Evolutionary conservation across 306 rosid species (phyloP), one percentile per base, ranked within the genome.

Genomic region (Malus sieversii): DNA sequence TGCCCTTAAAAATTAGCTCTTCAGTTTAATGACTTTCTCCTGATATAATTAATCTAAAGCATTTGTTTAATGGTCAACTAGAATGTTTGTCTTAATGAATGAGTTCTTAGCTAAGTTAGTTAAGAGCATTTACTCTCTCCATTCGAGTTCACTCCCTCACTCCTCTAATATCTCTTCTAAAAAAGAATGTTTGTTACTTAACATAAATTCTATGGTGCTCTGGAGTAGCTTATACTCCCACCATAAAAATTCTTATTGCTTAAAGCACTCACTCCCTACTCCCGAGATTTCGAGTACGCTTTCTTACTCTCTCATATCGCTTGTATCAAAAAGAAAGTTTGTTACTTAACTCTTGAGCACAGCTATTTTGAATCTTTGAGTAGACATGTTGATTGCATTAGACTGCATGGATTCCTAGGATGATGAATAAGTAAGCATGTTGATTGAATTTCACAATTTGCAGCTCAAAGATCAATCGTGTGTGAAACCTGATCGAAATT

Each of bases 391-490:
- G 52, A 46, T 46, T 14, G 18, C 18, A 46, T 48, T 48, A 48
- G 53, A 1, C 53, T 48, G 53, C 53, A 48, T 63, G 22, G 16
- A 30, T 63, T 30, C 30, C 13, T 3, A 15, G 68, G 22, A 63
- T 63, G 38, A 42, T 78, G 70, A 77, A 16, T 23, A 40, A 14
- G 68, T 32, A 61, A 32, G 20, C 60, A 6, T 62, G 62, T 45
- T 63, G 77, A 74, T 27, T 40, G 35, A 59, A 45, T 61, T 29
- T 74, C 45, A 29, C 45, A 12, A 74, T 44, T 16, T 87, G 87
- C 90, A 90, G 89, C 83, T 71, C 15, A 83, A 79, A 66, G 77
- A 79, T 63, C 84, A 78, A 48, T 61, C 69, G 20, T 67, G 82
- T 25, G 85, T 64, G 42, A 86, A 81, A 66, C 75, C 63, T 61